phyloP scores from a whole-genome alignment of 768 basidiomycete species.

The Chalciporus chontae region DNA sequence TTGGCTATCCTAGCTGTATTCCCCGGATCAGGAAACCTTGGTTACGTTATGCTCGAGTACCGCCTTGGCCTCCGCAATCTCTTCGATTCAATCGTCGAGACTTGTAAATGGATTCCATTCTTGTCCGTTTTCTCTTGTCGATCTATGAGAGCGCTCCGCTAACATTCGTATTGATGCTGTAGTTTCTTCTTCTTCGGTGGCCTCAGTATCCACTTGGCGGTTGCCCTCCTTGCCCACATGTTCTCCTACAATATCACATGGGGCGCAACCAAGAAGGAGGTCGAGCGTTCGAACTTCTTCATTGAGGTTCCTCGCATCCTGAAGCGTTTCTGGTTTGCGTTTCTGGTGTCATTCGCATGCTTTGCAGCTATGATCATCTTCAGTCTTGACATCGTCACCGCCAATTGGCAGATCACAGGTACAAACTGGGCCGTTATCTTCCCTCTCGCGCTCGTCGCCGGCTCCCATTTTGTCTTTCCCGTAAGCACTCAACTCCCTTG shows the following conservation, averaged over 20 bases:
- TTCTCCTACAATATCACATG: conserved; percentile 60
- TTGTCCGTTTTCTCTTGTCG: conserved; percentile 22
- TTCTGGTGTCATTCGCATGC: conserved; percentile 49
- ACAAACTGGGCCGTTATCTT: conserved; percentile 72
- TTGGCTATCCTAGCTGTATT: conserved; percentile 71
- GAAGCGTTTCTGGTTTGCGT: conserved; percentile 70
- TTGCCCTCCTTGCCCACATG: conserved; percentile 54
- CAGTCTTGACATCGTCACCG: conserved; percentile 49
- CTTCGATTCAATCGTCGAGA: conserved; percentile 20
- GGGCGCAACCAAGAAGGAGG: conserved; percentile 73
- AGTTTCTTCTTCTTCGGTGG: conserved; percentile 56
- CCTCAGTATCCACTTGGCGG: conserved; percentile 48
- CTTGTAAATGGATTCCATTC: conserved; percentile 30
- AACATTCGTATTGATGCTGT: not conserved
- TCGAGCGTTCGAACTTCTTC: conserved; percentile 88
- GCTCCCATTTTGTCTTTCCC: conserved; percentile 71
- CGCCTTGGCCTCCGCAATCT: conserved; percentile 47
- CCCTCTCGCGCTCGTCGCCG: conserved; percentile 66
- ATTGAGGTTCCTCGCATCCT: conserved; percentile 83
- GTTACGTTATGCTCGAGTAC: conserved; percentile 70
- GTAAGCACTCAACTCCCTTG: conserved; percentile 37
- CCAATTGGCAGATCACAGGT: conserved; percentile 60
- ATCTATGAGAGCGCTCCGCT: not conserved
- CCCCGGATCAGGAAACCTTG: conserved; percentile 67
- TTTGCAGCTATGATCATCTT: conserved; percentile 59